phyloP scores from a whole-genome alignment of 1,284 basidiomycete genomes.

The Ganoderma multipileum region DNA sequence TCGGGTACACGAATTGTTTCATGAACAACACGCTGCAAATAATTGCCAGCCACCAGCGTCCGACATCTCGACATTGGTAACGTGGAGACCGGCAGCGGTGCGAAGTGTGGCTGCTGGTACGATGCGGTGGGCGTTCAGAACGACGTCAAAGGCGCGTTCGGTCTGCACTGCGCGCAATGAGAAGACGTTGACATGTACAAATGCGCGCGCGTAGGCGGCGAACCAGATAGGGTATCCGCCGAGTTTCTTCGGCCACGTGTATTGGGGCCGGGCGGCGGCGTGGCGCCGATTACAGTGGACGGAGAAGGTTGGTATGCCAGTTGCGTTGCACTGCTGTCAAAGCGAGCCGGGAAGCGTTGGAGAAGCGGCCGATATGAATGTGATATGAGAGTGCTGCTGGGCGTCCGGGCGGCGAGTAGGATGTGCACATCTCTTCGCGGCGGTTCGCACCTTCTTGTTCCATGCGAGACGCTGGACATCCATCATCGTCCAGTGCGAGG shows the following conservation, averaged over 20 bases:
- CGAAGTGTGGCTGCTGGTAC: neutral
- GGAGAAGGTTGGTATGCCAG: neutral
- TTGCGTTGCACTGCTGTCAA: neutral
- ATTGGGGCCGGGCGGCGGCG: neutral
- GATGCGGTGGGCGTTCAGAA: neutral
- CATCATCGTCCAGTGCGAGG: neutral
- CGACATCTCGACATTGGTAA: neutral
- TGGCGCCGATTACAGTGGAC: neutral
- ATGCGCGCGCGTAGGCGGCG: neutral
- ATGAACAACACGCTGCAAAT: neutral
- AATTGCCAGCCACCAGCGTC: neutral
- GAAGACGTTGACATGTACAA: neutral
- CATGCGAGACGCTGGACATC: neutral
- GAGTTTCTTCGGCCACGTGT: neutral
- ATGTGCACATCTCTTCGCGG: neutral
- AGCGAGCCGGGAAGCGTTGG: neutral
- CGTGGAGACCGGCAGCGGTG: neutral
- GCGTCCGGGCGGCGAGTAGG: neutral
- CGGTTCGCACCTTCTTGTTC: neutral
- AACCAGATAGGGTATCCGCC: neutral
- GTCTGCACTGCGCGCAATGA: neutral
- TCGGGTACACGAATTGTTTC: neutral
- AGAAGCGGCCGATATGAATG: conserved; percentile 1
- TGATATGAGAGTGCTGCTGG: neutral
- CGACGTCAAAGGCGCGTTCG: neutral